A percentile compares a stretch with the other conserved stretches of the same genome.
These are phyloP conservation scores for Scytalidium lignicola DNA, from an alignment of 2,329 filamentous ascomycete species.

Conservation along the genomic window DNA sequence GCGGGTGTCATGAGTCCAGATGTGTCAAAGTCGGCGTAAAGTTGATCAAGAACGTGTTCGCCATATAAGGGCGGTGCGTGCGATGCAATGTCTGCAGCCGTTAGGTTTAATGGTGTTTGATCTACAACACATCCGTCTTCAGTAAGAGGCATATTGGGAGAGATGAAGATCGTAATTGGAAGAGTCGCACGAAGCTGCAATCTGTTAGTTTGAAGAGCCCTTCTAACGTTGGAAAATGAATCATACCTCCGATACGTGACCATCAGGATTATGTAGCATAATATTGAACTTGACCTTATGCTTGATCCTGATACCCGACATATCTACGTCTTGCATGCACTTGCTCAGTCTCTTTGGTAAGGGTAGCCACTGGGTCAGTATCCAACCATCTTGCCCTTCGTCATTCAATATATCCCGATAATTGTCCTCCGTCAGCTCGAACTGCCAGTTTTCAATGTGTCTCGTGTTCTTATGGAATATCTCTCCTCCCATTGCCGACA, in stretches of 20 bases:
- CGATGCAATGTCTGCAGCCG: conserved; percentile 46
- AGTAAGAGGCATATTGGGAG: conserved; percentile 83
- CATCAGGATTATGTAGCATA: conserved; percentile 89
- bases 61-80: conserved; percentile 89
- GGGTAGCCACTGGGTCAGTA: conserved; percentile 55
- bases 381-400: conserved; percentile 61
- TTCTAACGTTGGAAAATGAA: neutral
- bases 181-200: conserved; percentile 76
- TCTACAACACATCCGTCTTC: conserved; percentile 76
- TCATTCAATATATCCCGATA: conserved; percentile 67
- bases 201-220: conserved; percentile 13
- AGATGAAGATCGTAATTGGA: conserved; percentile 91
- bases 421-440: conserved; percentile 53
- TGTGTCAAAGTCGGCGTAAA: conserved; percentile 83
- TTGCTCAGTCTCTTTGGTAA: conserved; percentile 76
- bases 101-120: conserved; percentile 46
- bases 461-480: conserved; percentile 53
- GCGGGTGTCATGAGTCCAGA: conserved; percentile 76
- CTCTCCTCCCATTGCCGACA: conserved; percentile 23
- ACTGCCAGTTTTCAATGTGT: conserved; percentile 56
- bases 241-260: conserved; percentile 79
- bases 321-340: conserved; percentile 86
- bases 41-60: conserved; percentile 79
- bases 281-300: conserved; percentile 92
- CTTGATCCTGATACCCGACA: conserved; percentile 82